Base-by-base conservation (phyloP, 2,329 filamentous ascomycete species). In the Pyrenochaeta sp. region DNA sequence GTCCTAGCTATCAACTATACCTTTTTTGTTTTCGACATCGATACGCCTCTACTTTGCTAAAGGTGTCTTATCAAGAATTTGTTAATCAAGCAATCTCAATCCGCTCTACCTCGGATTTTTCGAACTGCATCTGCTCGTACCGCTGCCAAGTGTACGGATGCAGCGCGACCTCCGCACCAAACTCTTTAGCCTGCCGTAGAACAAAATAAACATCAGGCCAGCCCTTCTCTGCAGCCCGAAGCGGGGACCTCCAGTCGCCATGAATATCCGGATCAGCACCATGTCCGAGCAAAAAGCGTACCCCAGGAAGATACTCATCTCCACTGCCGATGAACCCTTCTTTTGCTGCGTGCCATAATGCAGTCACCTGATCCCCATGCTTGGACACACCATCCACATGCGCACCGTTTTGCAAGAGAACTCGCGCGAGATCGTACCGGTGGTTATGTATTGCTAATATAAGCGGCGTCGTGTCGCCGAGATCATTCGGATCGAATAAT, bases 181-280 rank as follows among this genome's bases (percentile, higher is more conserved):
- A 13, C 6, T 51, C 19, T 13, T 44, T 51, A 12, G 49, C 49
- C 27, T 51, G 37, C n/a, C 13, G 27, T 25, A 44, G 40, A 13
- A 51, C 7, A 15, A 28, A 42, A 12, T 22, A 19, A 6, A 50
- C 48, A 19, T 50, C 48, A 4, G 48, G 48, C 48, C 48, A 50
- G 15, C 27, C 7, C 7, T 22, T 19, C 15, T 50, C 15, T 12
- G 37, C 48, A 5, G 25, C 48, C n/a, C 27, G 48, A 22, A 50
- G 48, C n/a, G 48, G 48, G 15, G 48, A 50, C 28, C 25, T 28
- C 36, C 48, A 34, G 25, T 50, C 48, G 22, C 36, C 48, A 9
- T 39, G 24, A 22, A 50, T 37, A 30, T 27, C 27, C 28, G 52
- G 44, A n/a, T 51, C 42, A 5, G 53, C 53, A 12, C 53, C 53